phyloP scores from a whole-genome alignment of 352 stramenopile species.

The Thraustochytrium sp. region DNA sequence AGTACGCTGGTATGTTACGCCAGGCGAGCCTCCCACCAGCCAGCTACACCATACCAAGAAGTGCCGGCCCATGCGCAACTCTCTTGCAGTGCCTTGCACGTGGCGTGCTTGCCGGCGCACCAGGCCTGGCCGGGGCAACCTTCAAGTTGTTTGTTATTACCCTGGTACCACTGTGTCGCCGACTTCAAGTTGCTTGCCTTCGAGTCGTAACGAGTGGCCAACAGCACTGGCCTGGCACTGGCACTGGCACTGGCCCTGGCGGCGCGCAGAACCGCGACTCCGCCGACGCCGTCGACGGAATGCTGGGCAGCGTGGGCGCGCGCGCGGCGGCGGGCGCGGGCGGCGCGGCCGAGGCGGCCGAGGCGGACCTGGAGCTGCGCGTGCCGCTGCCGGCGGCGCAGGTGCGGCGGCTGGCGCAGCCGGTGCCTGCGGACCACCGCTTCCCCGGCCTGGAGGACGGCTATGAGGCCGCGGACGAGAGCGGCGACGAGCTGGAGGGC shows the following conservation, averaged over 20 bases:
- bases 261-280: no score
- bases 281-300: no score
- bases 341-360: not conserved
- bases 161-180: no score
- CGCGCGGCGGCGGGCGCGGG: not conserved
- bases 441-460: not conserved
- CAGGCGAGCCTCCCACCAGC: no score
- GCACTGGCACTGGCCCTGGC: no score
- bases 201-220: no score
- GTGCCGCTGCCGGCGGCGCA: not conserved
- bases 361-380: not conserved
- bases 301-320: not conserved
- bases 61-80: not conserved
- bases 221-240: no score
- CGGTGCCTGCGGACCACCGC: not conserved
- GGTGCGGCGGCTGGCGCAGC: not conserved
- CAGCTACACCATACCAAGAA: no score
- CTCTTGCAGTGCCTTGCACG: not conserved
- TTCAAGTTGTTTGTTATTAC: no score
- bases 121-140: no score
- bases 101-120: not conserved
- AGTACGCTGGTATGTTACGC: no score
- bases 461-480: conserved; percentile 12
- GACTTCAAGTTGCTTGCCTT: no score
- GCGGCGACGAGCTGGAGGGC: not conserved